Percentiles rank a stretch among this genome's conserved stretches.
Evolutionary conservation across 2,329 filamentous ascomycete species (phyloP).

Genomic region (Diaporthe sp.): DNA sequence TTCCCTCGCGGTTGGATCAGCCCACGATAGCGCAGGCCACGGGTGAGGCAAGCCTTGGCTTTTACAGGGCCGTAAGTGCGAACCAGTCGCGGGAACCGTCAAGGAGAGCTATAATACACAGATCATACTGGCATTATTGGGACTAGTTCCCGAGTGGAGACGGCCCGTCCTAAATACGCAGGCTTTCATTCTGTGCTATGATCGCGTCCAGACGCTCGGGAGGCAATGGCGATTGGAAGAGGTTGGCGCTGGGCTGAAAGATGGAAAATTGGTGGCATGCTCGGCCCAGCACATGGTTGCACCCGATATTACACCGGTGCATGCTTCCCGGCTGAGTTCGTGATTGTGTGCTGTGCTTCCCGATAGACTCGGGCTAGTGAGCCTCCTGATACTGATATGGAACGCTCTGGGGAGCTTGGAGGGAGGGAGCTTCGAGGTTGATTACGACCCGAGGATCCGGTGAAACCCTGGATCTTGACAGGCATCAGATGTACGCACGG

Average conservation of each 20-base stretch:
- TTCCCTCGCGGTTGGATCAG: not conserved
- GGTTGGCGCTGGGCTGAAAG: not conserved
- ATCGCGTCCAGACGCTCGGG: not conserved
- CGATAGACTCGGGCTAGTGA: constrained; percentile 21
- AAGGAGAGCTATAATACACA: not conserved
- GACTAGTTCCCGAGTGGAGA: not conserved
- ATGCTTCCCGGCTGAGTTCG: not conserved
- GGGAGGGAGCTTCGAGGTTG: not conserved
- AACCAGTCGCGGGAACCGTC: not conserved
- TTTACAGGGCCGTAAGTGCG: constrained; percentile 1
- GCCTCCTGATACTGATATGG: constrained; percentile 17
- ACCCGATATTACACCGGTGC: not conserved
- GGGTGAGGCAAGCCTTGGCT: not conserved
- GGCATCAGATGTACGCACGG: not conserved
- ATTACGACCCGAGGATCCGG: constrained; percentile 13
- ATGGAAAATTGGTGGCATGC: not conserved
- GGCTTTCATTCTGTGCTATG: not conserved
- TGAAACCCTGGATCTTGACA: not conserved
- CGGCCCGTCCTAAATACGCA: constrained; percentile 9
- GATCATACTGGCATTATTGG: not conserved
- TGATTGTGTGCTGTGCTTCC: not conserved
- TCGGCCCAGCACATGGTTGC: constrained; percentile 6
- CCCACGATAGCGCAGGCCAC: not conserved
- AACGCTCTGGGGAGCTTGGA: constrained; percentile 14
- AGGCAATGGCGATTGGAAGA: not conserved